phyloP scores from a whole-genome alignment of 2,329 filamentous ascomycete species.

The Colletotrichum musae region DNA sequence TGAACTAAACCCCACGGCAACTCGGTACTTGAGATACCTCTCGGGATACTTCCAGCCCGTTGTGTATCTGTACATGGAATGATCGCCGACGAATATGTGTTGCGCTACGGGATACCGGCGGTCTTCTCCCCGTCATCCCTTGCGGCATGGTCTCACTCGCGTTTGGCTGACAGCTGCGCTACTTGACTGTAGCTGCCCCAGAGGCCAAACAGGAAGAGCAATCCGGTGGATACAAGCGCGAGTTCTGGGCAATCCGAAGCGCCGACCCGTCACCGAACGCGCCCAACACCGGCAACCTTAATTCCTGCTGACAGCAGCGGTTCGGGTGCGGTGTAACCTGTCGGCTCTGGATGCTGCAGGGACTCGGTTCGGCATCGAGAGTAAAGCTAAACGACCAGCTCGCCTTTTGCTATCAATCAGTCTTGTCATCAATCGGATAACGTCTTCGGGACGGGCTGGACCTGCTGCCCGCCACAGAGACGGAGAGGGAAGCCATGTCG shows the following conservation, averaged over 20 bases:
- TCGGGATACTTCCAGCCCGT: conserved; percentile 18
- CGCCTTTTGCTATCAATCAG: background rate
- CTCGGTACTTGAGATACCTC: conserved; percentile 21
- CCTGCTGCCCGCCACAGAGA: background rate
- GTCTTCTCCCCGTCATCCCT: conserved; percentile 24
- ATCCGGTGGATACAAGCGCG: too few species aligned
- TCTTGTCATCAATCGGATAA: background rate
- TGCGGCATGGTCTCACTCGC: background rate
- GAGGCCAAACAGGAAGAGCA: conserved; percentile 15
- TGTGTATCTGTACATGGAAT: conserved; percentile 1
- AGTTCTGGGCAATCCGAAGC: conserved; percentile 14
- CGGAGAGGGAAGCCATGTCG: conserved; percentile 28
- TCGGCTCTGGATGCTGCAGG: background rate
- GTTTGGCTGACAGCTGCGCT: conserved; percentile 8
- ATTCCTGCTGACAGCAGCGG: conserved; percentile 1
- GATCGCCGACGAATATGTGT: background rate
- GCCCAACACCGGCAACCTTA: conserved; percentile 12
- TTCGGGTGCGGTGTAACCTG: conserved; percentile 15
- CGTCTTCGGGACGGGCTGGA: background rate
- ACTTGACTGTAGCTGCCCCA: background rate
- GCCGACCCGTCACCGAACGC: background rate
- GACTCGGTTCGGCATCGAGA: background rate
- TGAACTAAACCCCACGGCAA: conserved; percentile 4
- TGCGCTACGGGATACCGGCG: conserved; percentile 6
- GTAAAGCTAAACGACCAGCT: too few species aligned